Evolutionary conservation across 2,329 filamentous ascomycete species (phyloP), one percentile per base, ranked within the genome.

Genomic region (Pestalotiopsis sp.): DNA sequence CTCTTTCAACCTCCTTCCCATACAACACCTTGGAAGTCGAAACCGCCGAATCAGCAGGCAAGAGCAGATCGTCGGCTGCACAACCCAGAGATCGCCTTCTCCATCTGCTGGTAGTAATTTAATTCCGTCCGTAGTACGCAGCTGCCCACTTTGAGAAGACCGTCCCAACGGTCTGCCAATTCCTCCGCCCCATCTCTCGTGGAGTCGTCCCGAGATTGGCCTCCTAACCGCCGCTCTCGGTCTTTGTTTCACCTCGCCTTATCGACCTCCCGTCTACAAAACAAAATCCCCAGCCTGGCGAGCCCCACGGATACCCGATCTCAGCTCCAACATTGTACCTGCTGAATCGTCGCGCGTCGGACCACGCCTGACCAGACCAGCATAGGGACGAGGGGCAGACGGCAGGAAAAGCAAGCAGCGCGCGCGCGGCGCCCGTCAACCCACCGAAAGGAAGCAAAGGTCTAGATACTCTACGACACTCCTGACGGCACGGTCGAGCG

Each of bases 191-290:
- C 63, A 58, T 66, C 59, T 17, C 45, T 62, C 63, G 63, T 66
- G 63, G 63, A 66, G 63, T 58, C 41, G 63, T 57, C 65, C 65
- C 62, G 58, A 70, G 65, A 70, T 62, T 70, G 68, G 68, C 57
- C 66, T 70, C 57, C 62, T 70, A 70, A 68, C 66, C 68, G 68
- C 68, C 68, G 68, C 66, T 70, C 68, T 70, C 68, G 65, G 68
- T 63, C 59, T 23, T 68, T 67, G 68, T 68, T 70, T 70, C 68
- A 70, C 63, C 38, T 70, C 63, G 57, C 68, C 68, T 59, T 70
- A 70, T 68, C 67, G 66, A 62, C 58, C 59, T 40, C 20, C 60
- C 66, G 56, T 61, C 56, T 36, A 66, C 60, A 59, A 61, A 70
- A 63, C 56, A 41, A 63, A 61, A 25, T 57, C 60, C 66, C 58